Conservation (phyloP, 106 monocot species). For the Dioscorea zingiberensis region DNA sequence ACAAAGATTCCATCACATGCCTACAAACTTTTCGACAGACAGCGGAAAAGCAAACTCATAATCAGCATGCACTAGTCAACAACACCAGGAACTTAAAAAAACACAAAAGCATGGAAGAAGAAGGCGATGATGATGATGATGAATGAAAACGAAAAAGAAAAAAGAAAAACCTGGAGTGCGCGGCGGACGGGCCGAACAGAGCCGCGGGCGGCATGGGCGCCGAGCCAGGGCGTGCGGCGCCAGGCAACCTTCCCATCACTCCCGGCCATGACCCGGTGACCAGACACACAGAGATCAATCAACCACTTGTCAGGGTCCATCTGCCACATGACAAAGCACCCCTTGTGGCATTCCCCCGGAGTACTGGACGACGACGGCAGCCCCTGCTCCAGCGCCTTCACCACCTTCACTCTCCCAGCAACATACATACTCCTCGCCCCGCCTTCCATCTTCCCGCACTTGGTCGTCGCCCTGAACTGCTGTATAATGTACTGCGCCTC, state of each 20-base stretch:
- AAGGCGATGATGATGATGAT: no score
- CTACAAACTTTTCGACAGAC: no score
- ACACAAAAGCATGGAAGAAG: no score
- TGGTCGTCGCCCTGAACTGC: constrained; percentile 71
- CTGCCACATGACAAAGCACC: constrained; percentile 85
- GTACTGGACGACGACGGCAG: background rate
- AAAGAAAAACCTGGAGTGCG: constrained; percentile 47
- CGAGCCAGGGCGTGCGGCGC: constrained; percentile 84
- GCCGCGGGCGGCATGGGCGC: constrained; percentile 67
- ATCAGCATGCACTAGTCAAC: no score
- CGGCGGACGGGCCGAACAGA: constrained; percentile 68
- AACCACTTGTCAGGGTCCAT: constrained; percentile 74
- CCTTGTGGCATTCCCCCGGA: constrained; percentile 18
- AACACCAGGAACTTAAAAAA: no score
- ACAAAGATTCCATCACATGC: no score
- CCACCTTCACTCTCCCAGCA: constrained; percentile 47
- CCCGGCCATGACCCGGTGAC: constrained; percentile 58
- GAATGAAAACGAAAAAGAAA: background rate
- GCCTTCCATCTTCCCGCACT: constrained; percentile 37
- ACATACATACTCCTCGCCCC: constrained; percentile 55
- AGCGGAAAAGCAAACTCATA: no score
- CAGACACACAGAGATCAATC: constrained; percentile 50
- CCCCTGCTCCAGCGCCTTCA: constrained; percentile 20
- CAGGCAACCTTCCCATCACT: constrained; percentile 65
- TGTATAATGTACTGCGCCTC: constrained; percentile 70